A percentile compares a stretch with the other conserved stretches of the same genome.
These are phyloP conservation scores for Arbutus unedo DNA, from an alignment of 148 eudicot genomes.

Conservation along the genomic window DNA sequence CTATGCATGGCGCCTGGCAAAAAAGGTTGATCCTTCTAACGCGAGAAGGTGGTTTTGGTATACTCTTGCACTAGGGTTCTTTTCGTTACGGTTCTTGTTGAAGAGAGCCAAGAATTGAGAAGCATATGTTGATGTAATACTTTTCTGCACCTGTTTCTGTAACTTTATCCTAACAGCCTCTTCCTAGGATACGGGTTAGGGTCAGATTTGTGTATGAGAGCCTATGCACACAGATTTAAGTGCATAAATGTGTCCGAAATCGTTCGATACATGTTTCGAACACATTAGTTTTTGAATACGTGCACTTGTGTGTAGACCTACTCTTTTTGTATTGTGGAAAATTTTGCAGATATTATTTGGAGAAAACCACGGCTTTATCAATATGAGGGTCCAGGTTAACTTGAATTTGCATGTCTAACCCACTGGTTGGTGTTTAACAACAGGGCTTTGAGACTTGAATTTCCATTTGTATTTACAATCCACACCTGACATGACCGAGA, in stretches of 20 bases:
- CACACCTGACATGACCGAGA: too few species aligned
- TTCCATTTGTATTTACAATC: background rate
- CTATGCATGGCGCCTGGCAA: slow-evolving; percentile 73
- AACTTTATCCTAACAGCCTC: background rate
- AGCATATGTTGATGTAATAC: background rate
- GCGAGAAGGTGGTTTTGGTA: slow-evolving; percentile 16
- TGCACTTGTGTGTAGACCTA: too few species aligned
- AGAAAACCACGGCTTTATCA: background rate
- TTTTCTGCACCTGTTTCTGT: background rate
- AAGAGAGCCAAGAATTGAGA: slow-evolving; percentile 38
- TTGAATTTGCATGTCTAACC: background rate
- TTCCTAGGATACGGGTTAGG: too few species aligned
- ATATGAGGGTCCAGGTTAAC: background rate
- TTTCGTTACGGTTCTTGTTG: slow-evolving; percentile 13
- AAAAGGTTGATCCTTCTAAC: slow-evolving; percentile 28
- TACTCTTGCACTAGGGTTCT: slow-evolving; percentile 28
- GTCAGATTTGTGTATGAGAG: too few species aligned
- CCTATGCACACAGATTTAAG: too few species aligned
- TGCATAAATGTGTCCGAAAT: too few species aligned
- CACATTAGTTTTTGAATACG: too few species aligned
- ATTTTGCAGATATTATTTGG: background rate
- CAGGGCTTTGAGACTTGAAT: background rate
- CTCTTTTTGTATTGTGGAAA: background rate
- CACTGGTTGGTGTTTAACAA: background rate
- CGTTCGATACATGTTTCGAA: too few species aligned